Conservation (phyloP, 306 rosid genomes). For the Myrica gale region DNA sequence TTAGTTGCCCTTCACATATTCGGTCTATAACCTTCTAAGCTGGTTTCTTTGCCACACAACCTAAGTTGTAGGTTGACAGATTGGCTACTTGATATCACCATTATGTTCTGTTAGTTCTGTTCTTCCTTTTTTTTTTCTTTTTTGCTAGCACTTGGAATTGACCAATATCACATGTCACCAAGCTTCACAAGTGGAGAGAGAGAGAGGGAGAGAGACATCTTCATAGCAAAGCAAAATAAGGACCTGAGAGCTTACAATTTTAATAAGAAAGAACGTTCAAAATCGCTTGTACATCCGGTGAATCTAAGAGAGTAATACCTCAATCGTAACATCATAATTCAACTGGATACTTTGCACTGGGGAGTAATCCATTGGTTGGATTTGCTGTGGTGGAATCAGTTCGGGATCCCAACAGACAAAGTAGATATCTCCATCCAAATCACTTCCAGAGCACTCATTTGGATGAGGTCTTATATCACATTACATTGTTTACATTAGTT, state of each 20-base stretch:
- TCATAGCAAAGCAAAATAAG: background rate
- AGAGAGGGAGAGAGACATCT: background rate
- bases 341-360: conserved; percentile 30
- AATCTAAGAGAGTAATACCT: conserved; percentile 32
- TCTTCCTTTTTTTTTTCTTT: too few species aligned
- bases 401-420: conserved; percentile 46
- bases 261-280: too few species aligned
- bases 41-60: background rate
- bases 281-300: background rate
- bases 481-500: background rate
- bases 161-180: background rate
- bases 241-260: background rate
- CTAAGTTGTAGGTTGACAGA: background rate
- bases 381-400: conserved; percentile 26
- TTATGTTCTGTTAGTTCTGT: background rate
- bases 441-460: conserved; percentile 57
- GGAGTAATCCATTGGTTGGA: conserved; percentile 43
- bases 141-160: background rate
- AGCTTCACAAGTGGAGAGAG: conserved; percentile 6
- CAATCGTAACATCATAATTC: conserved; percentile 43
- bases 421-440: conserved; percentile 51
- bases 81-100: background rate
- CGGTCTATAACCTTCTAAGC: background rate
- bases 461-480: conserved; percentile 44
- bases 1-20: background rate